These are phyloP conservation scores for Lavandula angustifolia DNA, from an alignment of 257 asterid genomes.

Conservation along the genomic window DNA sequence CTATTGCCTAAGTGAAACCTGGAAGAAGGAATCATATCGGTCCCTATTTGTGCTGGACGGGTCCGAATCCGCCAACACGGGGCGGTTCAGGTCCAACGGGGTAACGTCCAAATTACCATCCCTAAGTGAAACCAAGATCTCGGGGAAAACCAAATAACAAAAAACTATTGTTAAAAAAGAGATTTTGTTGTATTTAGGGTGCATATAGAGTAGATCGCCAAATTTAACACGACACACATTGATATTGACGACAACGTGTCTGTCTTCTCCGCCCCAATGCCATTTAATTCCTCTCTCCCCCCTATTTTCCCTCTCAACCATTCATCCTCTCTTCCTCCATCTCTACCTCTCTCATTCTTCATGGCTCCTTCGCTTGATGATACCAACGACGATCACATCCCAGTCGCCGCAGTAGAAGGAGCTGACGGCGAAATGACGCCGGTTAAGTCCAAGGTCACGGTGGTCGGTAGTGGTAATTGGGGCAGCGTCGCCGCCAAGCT, in stretches of 20 bases:
- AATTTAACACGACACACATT: conserved; percentile 49
- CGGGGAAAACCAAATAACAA: too few species aligned
- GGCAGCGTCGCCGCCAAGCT: conserved; percentile 95
- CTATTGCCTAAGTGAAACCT: too few species aligned
- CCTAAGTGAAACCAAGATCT: too few species aligned
- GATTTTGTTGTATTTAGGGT: too few species aligned
- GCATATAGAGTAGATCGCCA: conserved; percentile 59
- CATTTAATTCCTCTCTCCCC: conserved; percentile 36
- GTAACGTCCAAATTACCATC: too few species aligned
- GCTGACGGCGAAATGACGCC: conserved; percentile 20
- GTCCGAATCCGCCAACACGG: too few species aligned
- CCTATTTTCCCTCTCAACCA: conserved; percentile 37
- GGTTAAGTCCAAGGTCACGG: conserved; percentile 58
- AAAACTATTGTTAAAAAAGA: too few species aligned
- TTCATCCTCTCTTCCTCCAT: conserved; percentile 16
- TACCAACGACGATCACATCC: background rate
- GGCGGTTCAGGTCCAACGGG: too few species aligned
- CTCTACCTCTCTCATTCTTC: background rate
- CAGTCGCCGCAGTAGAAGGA: conserved; percentile 9
- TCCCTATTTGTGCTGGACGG: too few species aligned
- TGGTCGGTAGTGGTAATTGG: conserved; percentile 95
- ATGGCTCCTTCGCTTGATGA: conserved; percentile 46
- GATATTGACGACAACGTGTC: conserved; percentile 51
- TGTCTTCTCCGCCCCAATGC: conserved; percentile 61
- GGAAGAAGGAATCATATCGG: too few species aligned